Percentiles rank a stretch among this genome's conserved stretches.
Conservation (phyloP, 768 basidiomycete genomes). For the Mrakia gelida region DNA sequence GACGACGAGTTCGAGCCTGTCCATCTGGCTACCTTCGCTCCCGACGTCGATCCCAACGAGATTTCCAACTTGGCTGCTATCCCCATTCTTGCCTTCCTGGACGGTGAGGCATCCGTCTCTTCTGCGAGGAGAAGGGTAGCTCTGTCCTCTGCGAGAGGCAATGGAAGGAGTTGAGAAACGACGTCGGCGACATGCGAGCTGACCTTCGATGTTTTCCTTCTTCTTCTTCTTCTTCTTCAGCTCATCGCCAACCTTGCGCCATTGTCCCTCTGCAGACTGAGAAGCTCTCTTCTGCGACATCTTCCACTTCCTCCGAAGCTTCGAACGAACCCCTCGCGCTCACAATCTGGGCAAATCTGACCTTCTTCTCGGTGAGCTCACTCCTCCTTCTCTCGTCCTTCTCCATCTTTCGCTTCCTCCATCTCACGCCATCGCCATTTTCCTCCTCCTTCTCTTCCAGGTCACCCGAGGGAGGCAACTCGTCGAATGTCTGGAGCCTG, state of each 20-base stretch:
- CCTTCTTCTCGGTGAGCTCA: conserved; percentile 6
- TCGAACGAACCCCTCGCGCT: background rate
- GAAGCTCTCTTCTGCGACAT: background rate
- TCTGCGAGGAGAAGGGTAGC: background rate
- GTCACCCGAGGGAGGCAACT: conserved; percentile 7
- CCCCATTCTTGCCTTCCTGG: background rate
- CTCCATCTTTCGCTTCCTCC: no score
- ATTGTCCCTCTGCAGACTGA: background rate
- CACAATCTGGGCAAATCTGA: conserved; percentile 8
- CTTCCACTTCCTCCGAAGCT: background rate
- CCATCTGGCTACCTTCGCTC: background rate
- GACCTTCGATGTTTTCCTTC: background rate
- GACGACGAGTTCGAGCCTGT: background rate
- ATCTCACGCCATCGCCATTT: no score
- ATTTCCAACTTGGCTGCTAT: background rate
- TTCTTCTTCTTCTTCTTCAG: background rate
- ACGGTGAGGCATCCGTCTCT: background rate
- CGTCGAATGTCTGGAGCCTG: background rate
- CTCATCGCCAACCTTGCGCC: conserved; percentile 10
- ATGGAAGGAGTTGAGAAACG: background rate
- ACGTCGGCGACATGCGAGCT: background rate
- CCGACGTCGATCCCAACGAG: background rate
- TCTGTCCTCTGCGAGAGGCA: no score
- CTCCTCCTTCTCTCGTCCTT: no score
- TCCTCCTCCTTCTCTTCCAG: no score